Percentiles rank a stretch among this genome's conserved stretches.
phyloP scores from a whole-genome alignment of 1,139 yeast genomes.

The Taphrina betulina region DNA sequence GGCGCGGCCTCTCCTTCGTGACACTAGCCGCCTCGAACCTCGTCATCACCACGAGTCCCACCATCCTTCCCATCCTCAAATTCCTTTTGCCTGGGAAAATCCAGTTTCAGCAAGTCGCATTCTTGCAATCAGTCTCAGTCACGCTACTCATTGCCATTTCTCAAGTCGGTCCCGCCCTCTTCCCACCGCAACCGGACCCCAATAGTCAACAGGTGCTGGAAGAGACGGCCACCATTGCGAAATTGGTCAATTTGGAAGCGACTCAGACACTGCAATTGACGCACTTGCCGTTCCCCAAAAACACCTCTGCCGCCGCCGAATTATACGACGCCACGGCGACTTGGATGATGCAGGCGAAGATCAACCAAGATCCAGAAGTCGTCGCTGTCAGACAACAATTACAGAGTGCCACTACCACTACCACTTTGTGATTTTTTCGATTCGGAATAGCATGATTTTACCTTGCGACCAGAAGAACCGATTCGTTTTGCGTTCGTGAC shows the following conservation, averaged over 20 bases:
- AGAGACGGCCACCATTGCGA: slow-evolving; percentile 8
- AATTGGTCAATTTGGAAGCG: slow-evolving; percentile 6
- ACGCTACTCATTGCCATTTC: slow-evolving; percentile 35
- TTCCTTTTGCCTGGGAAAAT: slow-evolving; percentile 17
- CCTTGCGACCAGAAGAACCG: slow-evolving; percentile 17
- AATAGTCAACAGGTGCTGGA: not conserved
- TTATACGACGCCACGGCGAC: slow-evolving; percentile 11
- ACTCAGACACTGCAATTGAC: slow-evolving; percentile 17
- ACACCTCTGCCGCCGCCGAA: slow-evolving; percentile 5
- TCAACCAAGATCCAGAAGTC: slow-evolving; percentile 24
- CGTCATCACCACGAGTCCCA: slow-evolving; percentile 39
- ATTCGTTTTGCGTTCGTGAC: not conserved
- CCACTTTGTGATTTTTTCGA: not conserved
- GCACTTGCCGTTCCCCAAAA: slow-evolving; percentile 12
- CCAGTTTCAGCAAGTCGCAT: slow-evolving; percentile 34
- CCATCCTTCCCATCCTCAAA: slow-evolving; percentile 28
- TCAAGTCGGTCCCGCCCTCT: slow-evolving; percentile 35
- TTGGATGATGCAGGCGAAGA: slow-evolving; percentile 26
- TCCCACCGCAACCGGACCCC: slow-evolving; percentile 19
- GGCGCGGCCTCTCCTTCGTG: slow-evolving; percentile 40
- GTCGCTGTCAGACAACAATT: slow-evolving; percentile 2
- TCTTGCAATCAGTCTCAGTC: slow-evolving; percentile 33
- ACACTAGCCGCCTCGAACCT: slow-evolving; percentile 39
- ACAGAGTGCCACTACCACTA: slow-evolving; percentile 2
- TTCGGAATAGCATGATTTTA: slow-evolving; percentile 5